Evolutionary conservation across 345 rosid species (phyloP), one percentile per base, ranked within the genome.

Genomic region (Eutrema japonicum): DNA sequence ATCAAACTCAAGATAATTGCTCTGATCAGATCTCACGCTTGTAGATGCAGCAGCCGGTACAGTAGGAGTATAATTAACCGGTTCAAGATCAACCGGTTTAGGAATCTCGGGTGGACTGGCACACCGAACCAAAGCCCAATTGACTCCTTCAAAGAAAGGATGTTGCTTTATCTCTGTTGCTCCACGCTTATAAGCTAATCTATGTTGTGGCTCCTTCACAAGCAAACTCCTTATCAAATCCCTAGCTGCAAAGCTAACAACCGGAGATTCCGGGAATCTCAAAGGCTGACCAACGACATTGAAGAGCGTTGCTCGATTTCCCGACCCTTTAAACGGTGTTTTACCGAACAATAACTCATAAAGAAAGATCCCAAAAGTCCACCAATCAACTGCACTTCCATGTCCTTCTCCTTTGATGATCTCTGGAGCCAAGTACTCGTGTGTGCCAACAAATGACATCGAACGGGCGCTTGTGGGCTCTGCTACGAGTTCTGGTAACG

Each of bases 381-480:
- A 91, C 96, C 97, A 91, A 68, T 89, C 93, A 51, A 91, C 95
- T 7, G 95, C 96, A 57, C 95, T 89, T 48, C 95, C 97, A 66
- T 87, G 97, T 55, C 93, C 93, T 82, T 89, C 96, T 36, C 93
- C 94, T 74, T 88, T 88, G 77, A 88, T 88, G 48, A 85, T 90
- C 79, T 90, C 93, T 4, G 96, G 96, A n/a, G 93, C 96, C 73
- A 89, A 73, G 81, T 89, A 90, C 84, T 90, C 96, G 5, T 90
- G 96, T 32, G 97, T 91, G 64, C 97, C 97, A 8, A 91, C 97
- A 61, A 88, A 91, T 2, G 97, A 91, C 97, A 91, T 88, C 0
- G 97, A 91, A 14, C 95, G 92, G 9, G 97, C 97, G 37, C 83
- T 87, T n/a, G 95, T 88, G 11, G 97, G 97, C 81, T 91, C 97